Conservation (phyloP, 202 grass and related monocot genomes). For the Carex arenaria region DNA sequence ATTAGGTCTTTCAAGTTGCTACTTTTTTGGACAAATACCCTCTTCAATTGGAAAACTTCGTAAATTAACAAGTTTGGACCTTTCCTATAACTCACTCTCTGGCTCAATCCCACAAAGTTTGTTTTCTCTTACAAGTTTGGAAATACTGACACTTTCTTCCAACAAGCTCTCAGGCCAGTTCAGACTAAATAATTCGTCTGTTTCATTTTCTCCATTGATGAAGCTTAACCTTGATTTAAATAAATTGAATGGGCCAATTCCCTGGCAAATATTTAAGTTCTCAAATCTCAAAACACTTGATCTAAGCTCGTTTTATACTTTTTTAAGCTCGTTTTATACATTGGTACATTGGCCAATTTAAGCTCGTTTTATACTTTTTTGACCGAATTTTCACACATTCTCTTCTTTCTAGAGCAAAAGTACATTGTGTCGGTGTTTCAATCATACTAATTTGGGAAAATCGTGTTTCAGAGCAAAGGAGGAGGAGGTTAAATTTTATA, state of each 20-base stretch:
- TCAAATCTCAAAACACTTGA: conserved; percentile 20
- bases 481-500: too few species aligned
- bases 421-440: too few species aligned
- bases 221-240: conserved; percentile 27
- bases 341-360: conserved; percentile 1
- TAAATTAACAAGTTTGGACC: background rate
- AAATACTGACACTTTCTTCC: conserved; percentile 9
- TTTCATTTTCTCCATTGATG: conserved; percentile 8
- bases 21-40: conserved; percentile 25
- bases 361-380: too few species aligned
- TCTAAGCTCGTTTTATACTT: too few species aligned
- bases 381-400: too few species aligned
- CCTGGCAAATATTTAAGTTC: conserved; percentile 1
- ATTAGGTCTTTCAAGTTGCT: conserved; percentile 5
- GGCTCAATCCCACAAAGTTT: conserved; percentile 32
- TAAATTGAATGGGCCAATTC: conserved; percentile 21
- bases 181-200: conserved; percentile 3
- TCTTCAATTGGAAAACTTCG: conserved; percentile 24
- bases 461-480: too few species aligned
- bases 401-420: too few species aligned
- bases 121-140: conserved; percentile 30
- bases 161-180: conserved; percentile 20
- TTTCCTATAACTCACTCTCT: conserved; percentile 31
- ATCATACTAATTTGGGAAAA: too few species aligned
- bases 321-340: too few species aligned